Base-by-base conservation (phyloP, 331 rosid species). In the Telfairia occidentalis region DNA sequence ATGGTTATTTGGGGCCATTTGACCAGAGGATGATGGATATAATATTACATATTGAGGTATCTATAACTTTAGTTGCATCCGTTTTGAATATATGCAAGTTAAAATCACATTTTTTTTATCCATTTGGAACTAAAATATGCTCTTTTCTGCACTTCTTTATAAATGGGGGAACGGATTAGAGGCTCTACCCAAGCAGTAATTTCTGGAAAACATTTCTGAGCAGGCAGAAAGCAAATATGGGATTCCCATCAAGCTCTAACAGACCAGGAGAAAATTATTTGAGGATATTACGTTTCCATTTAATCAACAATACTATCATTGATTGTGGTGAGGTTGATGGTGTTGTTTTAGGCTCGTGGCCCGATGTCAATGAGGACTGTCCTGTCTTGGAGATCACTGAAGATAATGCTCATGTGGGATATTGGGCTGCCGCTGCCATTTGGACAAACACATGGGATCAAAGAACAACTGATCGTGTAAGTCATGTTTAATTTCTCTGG, bases 291-390 rank as follows among this genome's bases (percentile, higher is more conserved):
- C 82, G 69, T 82, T 81, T 87, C 49, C 77, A 79, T 79, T 78
- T 77, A 78, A 80, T 82, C 82, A 90, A 78, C 80, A 83, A 80
- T 78, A 77, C 79, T 78, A 74, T 74, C 79, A 84, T 94, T 74
- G 92, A 91, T 77, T 89, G 97, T 69, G 91, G 92, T 78, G 98
- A 91, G 82, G 83, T 94, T 78, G 97, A 94, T 79, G 98, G 98
- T 72, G 85, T 88, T 81, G 96, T 94, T 75, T 80, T 73, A 53
- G 98, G 91, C 54, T 83, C 96, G 1, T 94, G 98, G 98, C 79
- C 86, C 70, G 69, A 86, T 80, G 81, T 79, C 74, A 75, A 77
- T 81, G 90, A 83, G 74, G 83, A 78, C 83, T 81, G 86, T 75
- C 76, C 89, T 69, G 80, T 76, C 73, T 38, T 75, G 74, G 84